Percentiles rank a stretch among this genome's conserved stretches.
These are phyloP conservation scores for Phyllosticta citrichinensis DNA, from an alignment of 2,329 filamentous ascomycete species.

Conservation along the genomic window DNA sequence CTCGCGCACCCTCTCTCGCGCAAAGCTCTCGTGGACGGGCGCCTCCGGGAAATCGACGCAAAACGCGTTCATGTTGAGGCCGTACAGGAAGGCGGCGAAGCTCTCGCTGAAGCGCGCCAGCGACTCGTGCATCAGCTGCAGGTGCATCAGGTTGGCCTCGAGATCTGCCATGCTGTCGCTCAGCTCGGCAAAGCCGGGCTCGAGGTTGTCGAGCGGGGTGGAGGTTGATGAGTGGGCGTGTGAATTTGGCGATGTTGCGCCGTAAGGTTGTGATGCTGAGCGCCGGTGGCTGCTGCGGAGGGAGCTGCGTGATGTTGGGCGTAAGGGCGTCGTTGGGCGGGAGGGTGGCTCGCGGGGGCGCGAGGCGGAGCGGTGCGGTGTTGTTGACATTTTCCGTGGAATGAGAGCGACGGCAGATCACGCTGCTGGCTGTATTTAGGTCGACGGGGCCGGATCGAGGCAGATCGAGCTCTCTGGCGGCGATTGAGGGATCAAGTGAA, in stretches of 20 bases:
- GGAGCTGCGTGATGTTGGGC: conserved; percentile 80
- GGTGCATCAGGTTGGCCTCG: conserved; percentile 94
- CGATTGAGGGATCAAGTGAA: not conserved
- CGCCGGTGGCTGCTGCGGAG: conserved; percentile 50
- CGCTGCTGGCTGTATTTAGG: too few relatives aligned
- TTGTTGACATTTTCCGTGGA: not conserved
- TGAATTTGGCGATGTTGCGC: conserved; percentile 22
- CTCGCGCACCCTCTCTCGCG: conserved; percentile 35
- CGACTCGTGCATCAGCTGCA: conserved; percentile 95
- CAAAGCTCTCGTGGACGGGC: conserved; percentile 76
- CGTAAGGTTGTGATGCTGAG: conserved; percentile 32
- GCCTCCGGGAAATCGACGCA: conserved; percentile 97
- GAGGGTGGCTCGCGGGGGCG: conserved; percentile 51
- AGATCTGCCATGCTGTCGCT: conserved; percentile 90
- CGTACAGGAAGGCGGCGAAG: conserved; percentile 91
- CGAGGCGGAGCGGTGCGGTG: conserved; percentile 42
- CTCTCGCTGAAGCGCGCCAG: conserved; percentile 88
- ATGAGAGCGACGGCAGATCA: not conserved
- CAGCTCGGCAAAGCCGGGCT: conserved; percentile 86
- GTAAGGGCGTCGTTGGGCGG: conserved; percentile 82
- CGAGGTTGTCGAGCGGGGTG: conserved; percentile 67
- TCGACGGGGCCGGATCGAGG: not conserved
- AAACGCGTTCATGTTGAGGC: conserved; percentile 97
- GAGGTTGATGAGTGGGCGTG: conserved; percentile 41
- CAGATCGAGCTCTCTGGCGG: not conserved